These are phyloP conservation scores for Neurospora tetraspora DNA, from an alignment of 495 filamentous ascomycete species.

Conservation along the genomic window DNA sequence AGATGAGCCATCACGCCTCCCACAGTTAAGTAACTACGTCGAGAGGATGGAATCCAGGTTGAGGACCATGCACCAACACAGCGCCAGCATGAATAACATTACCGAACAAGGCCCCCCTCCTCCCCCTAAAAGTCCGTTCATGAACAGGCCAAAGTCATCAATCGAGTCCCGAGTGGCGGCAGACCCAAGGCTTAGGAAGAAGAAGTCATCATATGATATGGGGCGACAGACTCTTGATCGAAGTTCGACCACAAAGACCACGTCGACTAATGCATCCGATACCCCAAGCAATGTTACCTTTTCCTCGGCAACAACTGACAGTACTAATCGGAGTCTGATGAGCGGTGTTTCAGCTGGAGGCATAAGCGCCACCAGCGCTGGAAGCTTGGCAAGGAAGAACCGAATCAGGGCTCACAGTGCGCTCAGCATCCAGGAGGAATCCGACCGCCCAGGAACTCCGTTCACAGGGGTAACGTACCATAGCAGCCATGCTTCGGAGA, in stretches of 20 bases:
- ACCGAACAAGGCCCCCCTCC: conserved; percentile 47
- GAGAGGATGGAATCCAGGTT: conserved; percentile 80
- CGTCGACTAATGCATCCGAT: conserved; percentile 61
- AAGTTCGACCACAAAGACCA: conserved; percentile 81
- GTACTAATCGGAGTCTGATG: conserved; percentile 81
- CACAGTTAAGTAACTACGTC: conserved; percentile 73
- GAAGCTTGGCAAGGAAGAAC: conserved; percentile 73
- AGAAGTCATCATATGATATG: conserved; percentile 80
- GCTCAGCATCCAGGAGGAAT: conserved; percentile 41
- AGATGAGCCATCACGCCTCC: conserved; percentile 39
- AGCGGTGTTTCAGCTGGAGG: conserved; percentile 82
- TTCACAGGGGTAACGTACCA: conserved; percentile 73
- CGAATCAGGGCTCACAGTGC: conserved; percentile 40
- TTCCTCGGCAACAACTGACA: conserved; percentile 59
- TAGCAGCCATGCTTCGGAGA: conserved; percentile 68
- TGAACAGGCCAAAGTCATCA: conserved; percentile 41
- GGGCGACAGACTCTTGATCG: conserved; percentile 58
- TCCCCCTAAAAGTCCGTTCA: conserved; percentile 47
- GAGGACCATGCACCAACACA: conserved; percentile 58
- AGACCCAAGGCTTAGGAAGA: conserved; percentile 36
- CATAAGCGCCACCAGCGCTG: conserved; percentile 91
- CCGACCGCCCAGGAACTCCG: conserved; percentile 56
- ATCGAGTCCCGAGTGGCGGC: conserved; percentile 24
- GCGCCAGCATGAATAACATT: conserved; percentile 30
- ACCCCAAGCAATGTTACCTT: conserved; percentile 64